Evolutionary conservation across 306 rosid species (phyloP), one percentile per base, ranked within the genome.

Genomic region (Citrullus mucosospermus): DNA sequence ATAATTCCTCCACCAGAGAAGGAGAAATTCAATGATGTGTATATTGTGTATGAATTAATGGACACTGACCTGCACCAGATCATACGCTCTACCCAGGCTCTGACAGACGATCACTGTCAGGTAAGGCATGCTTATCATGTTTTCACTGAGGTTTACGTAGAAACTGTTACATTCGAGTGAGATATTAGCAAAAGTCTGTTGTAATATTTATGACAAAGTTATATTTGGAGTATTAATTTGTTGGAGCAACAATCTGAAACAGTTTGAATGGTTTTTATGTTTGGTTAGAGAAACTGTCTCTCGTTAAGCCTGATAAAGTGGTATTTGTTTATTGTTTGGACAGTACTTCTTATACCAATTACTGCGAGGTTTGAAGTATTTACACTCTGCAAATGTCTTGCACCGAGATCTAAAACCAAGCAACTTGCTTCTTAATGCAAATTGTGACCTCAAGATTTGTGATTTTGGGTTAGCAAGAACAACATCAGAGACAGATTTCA

Each of bases 21-120:
- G 91, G 89, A 84, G 66, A 92, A 84, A 0, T 95, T 95, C 78
- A 84, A 88, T 76, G 97, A 95, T 83, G 97, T 95, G 78, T 95
- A 95, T 78, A 83, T 95, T 66, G 97, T 91, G 48, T 92, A 88
- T 78, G 98, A 92, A 67, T 77, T 94, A 80, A 89, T 94, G 97
- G 98, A 92, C 78, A 90, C 98, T 62, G 98, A 95, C 60, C 79
- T 95, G 63, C 88, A 95, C 84, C 98, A 91, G 89, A 92, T 95
- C 50, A 95, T 90, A 58, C 86, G 88, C 76, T 95, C 98, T 78
- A 85, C 22, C 81, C 97, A 95, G 89, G 83, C 83, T 82, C 88
- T 95, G 60, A 86, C 96, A 0, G 97, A 95, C 84, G 98, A 95
- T 80, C 98, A 95, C 80, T 92, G 97, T 54, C 97, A 95, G 91